These are phyloP conservation scores for Alternaria conjuncta DNA, from an alignment of 2,329 filamentous ascomycete species.

Conservation along the genomic window DNA sequence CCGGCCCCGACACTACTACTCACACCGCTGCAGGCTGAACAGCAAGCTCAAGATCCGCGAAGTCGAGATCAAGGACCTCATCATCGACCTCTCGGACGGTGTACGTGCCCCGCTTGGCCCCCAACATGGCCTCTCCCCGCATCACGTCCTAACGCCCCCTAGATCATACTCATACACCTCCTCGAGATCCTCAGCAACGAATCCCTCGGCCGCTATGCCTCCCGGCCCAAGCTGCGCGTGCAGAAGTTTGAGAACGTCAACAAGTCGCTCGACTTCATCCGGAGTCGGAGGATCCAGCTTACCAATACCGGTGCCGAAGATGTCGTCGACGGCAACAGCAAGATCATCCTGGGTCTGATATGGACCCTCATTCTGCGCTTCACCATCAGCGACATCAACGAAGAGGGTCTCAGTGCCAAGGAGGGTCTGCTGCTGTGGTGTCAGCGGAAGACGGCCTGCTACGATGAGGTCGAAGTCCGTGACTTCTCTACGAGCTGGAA, in stretches of 20 bases:
- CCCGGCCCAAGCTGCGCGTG: constrained; percentile 93
- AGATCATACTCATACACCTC: constrained; percentile 95
- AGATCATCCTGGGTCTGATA: constrained; percentile 96
- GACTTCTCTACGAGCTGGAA: constrained; percentile 98
- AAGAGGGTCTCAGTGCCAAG: constrained; percentile 96
- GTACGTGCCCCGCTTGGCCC: constrained; percentile 62
- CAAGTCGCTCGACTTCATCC: constrained; percentile 92
- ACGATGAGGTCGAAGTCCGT: constrained; percentile 92
- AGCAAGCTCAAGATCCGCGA: constrained; percentile 84
- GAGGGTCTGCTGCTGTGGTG: constrained; percentile 96
- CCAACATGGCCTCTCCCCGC: constrained; percentile 8
- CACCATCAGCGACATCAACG: constrained; percentile 98
- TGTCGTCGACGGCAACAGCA: constrained; percentile 95
- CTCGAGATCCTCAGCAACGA: constrained; percentile 95
- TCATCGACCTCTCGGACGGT: constrained; percentile 89
- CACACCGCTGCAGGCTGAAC: constrained; percentile 74
- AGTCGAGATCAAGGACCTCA: constrained; percentile 84
- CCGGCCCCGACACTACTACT: constrained; percentile 28
- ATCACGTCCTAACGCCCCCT: constrained; percentile 19
- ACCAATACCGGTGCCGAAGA: constrained; percentile 98
- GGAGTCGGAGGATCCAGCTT: constrained; percentile 89
- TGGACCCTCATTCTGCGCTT: constrained; percentile 98
- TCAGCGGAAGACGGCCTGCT: constrained; percentile 97
- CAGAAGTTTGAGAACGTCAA: constrained; percentile 99
- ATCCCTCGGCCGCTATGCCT: constrained; percentile 94